Base-by-base conservation (phyloP, 495 filamentous ascomycete genomes). In the Sphaerosporella brunnea region DNA sequence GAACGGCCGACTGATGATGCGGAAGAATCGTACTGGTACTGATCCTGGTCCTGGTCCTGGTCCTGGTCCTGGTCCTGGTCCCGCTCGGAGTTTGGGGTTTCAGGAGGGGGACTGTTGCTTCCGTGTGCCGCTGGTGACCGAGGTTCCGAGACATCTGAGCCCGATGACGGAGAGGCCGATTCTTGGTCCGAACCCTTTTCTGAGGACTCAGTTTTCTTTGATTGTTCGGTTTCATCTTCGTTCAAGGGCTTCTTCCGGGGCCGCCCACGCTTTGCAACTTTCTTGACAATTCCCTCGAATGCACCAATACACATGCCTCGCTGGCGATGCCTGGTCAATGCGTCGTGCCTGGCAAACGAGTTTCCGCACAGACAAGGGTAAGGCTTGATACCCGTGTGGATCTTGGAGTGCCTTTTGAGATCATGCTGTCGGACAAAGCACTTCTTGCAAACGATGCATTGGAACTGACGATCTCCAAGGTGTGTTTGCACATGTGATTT, bases 401-500 rank as follows among this genome's bases (percentile, higher is more conserved):
- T 96, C 66, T 94, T 94, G 53, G 85, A 77, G 60, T 97, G 90
- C 18, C 90, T 79, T 64, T 96, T 97, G 48, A 96, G 74, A 59
- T 97, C 90, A 60, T 97, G 92, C 51, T 90, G 86, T 21, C 90
- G 78, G 49, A 96, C 92, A 56, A 97, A 97, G 62, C 83, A 84
- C 63, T 95, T 95, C 20, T 77, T 69, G 65, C 90, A 97, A 19
- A 79, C 73, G 41, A 82, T 79, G 61, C 90, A 97, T 56, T 78
- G 75, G 65, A 78, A 97, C 59, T 93, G 92, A 23, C 92, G 74
- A 53, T 96, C 92, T 52, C 87, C 87, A 46, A 97, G 78, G 59
- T 97, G 90, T 0, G 90, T 95, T 63, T 97, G 90, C 36, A 97
- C 82, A 62, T 97, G 90, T 7, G 85, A 88, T 58, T 88, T 92